Percentiles rank a stretch among this genome's conserved stretches.
Conservation (phyloP, 2,329 filamentous ascomycete species). For the Aschersonia sp. region DNA sequence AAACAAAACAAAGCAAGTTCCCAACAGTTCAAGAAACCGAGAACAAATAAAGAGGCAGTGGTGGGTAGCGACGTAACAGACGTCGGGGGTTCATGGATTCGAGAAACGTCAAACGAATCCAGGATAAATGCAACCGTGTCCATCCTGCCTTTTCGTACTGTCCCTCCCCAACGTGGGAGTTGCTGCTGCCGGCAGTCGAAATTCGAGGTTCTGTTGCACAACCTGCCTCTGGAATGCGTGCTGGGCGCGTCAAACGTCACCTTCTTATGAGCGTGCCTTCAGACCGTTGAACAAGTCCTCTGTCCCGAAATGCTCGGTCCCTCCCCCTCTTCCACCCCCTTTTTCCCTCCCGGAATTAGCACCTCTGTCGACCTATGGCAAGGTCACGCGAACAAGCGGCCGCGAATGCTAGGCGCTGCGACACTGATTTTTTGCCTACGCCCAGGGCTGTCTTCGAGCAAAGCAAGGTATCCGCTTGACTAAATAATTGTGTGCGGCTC, state of each 20-base stretch:
- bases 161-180: no score
- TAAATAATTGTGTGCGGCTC: no score
- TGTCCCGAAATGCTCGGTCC: no score
- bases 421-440: no score
- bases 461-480: no score
- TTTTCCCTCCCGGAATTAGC: no score
- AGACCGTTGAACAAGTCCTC: neutral
- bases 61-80: neutral
- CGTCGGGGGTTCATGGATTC: neutral
- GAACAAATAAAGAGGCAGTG: neutral
- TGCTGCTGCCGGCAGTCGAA: no score
- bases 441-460: no score
- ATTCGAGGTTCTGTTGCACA: neutral
- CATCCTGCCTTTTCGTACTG: neutral
- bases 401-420: no score
- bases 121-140: neutral
- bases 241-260: neutral
- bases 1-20: neutral
- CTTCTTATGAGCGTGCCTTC: neutral
- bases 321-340: no score
- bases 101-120: neutral
- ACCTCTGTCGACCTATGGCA: no score
- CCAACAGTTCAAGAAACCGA: neutral
- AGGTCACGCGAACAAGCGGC: no score
- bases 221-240: neutral